Base-by-base conservation (phyloP, 345 rosid genomes). In the Melaleuca alternifolia region DNA sequence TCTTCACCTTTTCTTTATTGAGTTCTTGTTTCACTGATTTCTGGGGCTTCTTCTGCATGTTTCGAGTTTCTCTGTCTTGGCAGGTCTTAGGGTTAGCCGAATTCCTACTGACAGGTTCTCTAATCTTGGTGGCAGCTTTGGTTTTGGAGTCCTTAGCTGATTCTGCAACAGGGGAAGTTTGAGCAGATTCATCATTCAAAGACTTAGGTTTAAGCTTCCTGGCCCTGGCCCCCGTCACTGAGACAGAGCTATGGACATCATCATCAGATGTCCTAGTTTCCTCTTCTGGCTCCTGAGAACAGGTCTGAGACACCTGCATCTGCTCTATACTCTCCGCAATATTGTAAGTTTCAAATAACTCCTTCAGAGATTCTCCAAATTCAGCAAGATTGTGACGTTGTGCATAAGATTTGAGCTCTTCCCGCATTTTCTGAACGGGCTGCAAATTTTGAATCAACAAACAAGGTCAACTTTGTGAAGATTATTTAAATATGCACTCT, bases 391-490 rank as follows among this genome's bases (percentile, higher is more conserved):
- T 90, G 88, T 96, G 89, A 51, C 95, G 94, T 24, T 92, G 85
- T 41, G 91, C 89, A 85, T 97, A 97, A 6, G 94, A 93, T 89
- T 90, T 97, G 85, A 97, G 92, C 91, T 94, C 99, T 46, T 95
- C 92, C 87, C 90, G 88, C 97, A 97, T 92, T 87, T 87, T 85
- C 88, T 93, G 94, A 85, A 92, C 84, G 14, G 96, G 98, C 99
- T 97, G 91, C 3, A 88, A 79, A 59, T 79, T 77, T 33, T 62
- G 30, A 85, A 0, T 83, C 26, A 83, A 53, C 11, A 33, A 24
- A 81, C 48, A 37, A 71, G 81, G 48, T 37, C 81, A 71, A 71
- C 6, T 71, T 71, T 71, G 81, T 71, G 48, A 37, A 0, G 30
- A 30, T 62, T 3, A 62, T 62, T 41, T 62, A 59, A 1, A 62